phyloP scores from a whole-genome alignment of 371 early-diverging fungal genomes.

The Mucor piriformis region DNA sequence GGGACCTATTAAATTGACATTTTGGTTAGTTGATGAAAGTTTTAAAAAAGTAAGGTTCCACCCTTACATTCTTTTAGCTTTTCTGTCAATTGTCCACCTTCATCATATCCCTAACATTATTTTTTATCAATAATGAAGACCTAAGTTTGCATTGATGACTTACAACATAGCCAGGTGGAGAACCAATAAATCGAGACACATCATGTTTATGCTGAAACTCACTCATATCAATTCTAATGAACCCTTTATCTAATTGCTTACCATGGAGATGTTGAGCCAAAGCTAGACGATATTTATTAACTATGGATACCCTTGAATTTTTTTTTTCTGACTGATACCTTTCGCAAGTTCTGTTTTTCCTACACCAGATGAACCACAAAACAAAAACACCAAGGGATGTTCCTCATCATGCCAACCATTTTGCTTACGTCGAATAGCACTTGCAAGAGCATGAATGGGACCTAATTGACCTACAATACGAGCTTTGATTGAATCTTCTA shows the following conservation, averaged over 20 bases:
- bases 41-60: neutral
- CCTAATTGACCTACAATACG: constrained; percentile 69
- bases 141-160: constrained; percentile 3
- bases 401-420: constrained; percentile 70
- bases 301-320: no score
- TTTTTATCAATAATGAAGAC: neutral
- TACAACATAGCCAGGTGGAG: constrained; percentile 72
- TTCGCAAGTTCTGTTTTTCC: constrained; percentile 79
- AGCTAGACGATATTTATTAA: constrained; percentile 22
- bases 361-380: constrained; percentile 75
- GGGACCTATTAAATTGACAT: constrained; percentile 36
- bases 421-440: constrained; percentile 65
- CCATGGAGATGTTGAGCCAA: constrained; percentile 56
- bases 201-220: constrained; percentile 70
- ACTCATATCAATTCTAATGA: constrained; percentile 72
- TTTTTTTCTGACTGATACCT: constrained; percentile 22
- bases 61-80: constrained; percentile 61
- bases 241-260: constrained; percentile 54
- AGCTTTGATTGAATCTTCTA: constrained; percentile 53
- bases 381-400: constrained; percentile 73
- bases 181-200: constrained; percentile 70
- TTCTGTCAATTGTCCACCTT: constrained; percentile 73
- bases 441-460: constrained; percentile 63
- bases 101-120: constrained; percentile 56
- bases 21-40: neutral